Base-by-base conservation (phyloP, 352 stramenopile species). In the Phytophthora europaea region DNA sequence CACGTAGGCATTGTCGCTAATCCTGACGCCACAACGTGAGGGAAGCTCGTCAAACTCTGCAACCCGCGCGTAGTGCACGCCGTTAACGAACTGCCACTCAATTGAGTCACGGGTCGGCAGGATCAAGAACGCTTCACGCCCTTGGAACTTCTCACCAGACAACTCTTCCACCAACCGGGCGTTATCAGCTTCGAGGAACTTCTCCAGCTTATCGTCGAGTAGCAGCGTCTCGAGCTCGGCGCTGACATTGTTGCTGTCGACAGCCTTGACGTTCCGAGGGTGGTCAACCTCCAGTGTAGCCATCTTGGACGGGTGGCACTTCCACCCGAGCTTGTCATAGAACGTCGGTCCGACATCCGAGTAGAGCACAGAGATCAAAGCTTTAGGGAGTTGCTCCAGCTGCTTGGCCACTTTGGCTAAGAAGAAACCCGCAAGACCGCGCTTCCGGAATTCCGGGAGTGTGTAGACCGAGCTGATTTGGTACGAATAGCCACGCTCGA, bases 391-490 rank as follows among this genome's bases (percentile, higher is more conserved):
- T 31, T 72, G 43, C 23, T 65, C 61, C 56, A 87, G 55, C 18
- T 76, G 66, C 40, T 67, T 61, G 12, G 73, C 69, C 15, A 91
- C 61, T 43, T 75, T 36, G 5, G 20, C 60, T 3, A 89, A 47
- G 68, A 91, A 89, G 55, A 83, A 84, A 0, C 53, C 47, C 2
- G 76, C 81, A 51, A 90, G 79, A 0, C 84, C 84, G 26, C 83
- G 68, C 18, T 76, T 72, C 23, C 80, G 78, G 52, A 72, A 75
- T 34, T 61, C 65, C 15, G 80, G 82, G 8, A 91, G 73, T 9
- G 84, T 91, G 79, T 82, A 89, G 34, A 91, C 84, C 3, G 84
- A 87, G 33, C 73, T 82, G 28, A 91, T 74, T 64, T 87, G 73
- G 72, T 89, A 72, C 51, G 84, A 88, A 45, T 68, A 79, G 15